Percentiles rank a stretch among this genome's conserved stretches.
Evolutionary conservation across 306 rosid species (phyloP).

Genomic region (apple (Malus domestica)): DNA sequence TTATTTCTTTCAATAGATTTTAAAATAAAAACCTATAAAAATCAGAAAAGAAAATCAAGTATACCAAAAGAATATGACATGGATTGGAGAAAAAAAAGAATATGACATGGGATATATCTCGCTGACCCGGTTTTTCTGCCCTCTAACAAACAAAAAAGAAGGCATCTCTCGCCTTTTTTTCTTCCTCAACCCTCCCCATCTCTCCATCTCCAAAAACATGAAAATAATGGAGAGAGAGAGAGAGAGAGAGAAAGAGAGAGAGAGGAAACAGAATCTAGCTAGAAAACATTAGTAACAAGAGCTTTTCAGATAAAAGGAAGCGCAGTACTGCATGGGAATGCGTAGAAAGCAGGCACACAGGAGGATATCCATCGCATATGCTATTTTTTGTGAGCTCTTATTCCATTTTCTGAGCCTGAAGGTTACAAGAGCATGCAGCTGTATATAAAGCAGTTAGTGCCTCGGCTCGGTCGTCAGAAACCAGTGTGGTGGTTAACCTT

Average conservation of each 20-base stretch:
- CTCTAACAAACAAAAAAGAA: neutral
- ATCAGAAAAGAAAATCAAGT: neutral
- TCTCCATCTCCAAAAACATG: neutral
- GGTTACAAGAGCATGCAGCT: neutral
- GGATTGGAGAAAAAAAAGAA: conserved; percentile 12
- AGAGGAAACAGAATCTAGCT: conserved; percentile 1
- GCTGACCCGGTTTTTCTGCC: conserved; percentile 1
- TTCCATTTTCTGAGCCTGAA: neutral
- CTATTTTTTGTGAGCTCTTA: neutral
- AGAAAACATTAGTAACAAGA: neutral
- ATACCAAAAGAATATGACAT: neutral
- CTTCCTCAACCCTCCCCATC: neutral
- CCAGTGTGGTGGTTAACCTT: neutral
- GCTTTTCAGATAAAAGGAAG: conserved; percentile 15
- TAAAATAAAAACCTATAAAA: too few species aligned
- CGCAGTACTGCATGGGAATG: neutral
- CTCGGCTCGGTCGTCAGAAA: neutral
- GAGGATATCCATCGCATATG: conserved; percentile 61
- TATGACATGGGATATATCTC: conserved; percentile 46
- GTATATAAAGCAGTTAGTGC: too few species aligned
- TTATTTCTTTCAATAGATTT: neutral
- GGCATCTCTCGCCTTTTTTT: conserved; percentile 27
- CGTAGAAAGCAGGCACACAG: neutral
- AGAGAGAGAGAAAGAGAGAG: conserved; percentile 6
- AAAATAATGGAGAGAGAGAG: neutral